phyloP scores from a whole-genome alignment of 352 stramenopile species.

The Pythium rhizo-oryzae region DNA sequence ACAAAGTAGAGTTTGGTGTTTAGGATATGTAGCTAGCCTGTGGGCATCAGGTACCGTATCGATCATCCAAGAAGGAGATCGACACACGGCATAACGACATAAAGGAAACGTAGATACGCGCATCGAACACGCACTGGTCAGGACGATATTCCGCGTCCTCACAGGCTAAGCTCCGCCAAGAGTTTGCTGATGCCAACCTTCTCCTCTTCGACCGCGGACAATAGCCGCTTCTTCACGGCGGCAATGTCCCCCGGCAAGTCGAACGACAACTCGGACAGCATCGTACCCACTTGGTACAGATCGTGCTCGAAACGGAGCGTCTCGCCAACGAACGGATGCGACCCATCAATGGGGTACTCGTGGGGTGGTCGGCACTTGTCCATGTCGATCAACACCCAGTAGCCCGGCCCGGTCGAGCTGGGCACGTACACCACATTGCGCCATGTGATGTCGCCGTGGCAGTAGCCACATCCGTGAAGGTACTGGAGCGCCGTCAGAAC shows the following conservation, averaged over 20 bases:
- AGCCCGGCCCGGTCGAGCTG: not conserved
- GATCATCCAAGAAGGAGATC: too few species aligned
- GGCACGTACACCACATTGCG: conserved; percentile 29
- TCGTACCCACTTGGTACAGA: conserved; percentile 16
- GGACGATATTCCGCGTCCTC: too few species aligned
- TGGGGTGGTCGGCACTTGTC: not conserved
- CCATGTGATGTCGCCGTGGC: conserved; percentile 31
- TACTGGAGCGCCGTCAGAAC: conserved; percentile 27
- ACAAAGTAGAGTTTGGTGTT: too few species aligned
- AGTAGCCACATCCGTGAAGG: conserved; percentile 24
- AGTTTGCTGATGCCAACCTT: too few species aligned
- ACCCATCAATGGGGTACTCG: conserved; percentile 1
- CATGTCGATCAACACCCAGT: not conserved
- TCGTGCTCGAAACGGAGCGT: conserved; percentile 14
- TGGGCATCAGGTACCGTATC: too few species aligned
- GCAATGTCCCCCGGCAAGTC: not conserved
- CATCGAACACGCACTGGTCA: too few species aligned
- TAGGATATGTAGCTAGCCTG: too few species aligned
- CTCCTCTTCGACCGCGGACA: not conserved
- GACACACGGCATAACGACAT: too few species aligned
- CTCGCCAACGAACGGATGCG: conserved; percentile 8
- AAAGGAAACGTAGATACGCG: too few species aligned
- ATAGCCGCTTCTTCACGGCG: not conserved
- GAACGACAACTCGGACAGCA: conserved; percentile 4
- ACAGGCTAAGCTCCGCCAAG: too few species aligned